phyloP scores from a whole-genome alignment of 192 early-diverging fungal genomes.

The Anaeromyces robustus region DNA sequence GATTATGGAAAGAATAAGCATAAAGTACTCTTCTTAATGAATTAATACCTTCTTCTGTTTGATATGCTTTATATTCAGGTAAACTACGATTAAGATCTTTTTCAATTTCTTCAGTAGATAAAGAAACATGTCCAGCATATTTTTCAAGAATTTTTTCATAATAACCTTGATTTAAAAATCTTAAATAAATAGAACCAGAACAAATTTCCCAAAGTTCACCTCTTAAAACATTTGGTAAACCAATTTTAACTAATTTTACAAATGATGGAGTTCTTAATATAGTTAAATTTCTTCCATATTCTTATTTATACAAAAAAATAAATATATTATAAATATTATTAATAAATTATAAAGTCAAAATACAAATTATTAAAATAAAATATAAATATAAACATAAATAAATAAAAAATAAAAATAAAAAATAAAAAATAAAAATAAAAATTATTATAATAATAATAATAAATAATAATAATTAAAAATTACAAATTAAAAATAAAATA shows the following conservation, averaged over 20 bases:
- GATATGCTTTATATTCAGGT: conserved; percentile 88
- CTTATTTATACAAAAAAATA: conserved; percentile 3
- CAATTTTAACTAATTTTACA: conserved; percentile 75
- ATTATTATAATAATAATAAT: no score
- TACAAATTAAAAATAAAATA: neutral
- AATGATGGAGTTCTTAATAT: conserved; percentile 64
- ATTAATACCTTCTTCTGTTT: conserved; percentile 77
- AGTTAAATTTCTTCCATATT: conserved; percentile 80
- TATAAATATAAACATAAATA: neutral
- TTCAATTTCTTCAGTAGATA: conserved; percentile 85
- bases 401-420: neutral
- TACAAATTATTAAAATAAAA: neutral
- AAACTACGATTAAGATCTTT: conserved; percentile 87
- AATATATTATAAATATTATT: no score
- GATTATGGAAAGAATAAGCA: conserved; percentile 53
- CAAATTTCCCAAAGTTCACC: conserved; percentile 91
- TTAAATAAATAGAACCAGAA: conserved; percentile 71
- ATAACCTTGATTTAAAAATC: conserved; percentile 53
- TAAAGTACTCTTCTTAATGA: conserved; percentile 83
- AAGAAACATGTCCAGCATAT: conserved; percentile 51
- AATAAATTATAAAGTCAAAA: neutral
- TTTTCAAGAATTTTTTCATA: conserved; percentile 58
- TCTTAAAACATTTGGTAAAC: conserved; percentile 69
- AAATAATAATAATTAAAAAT: conserved; percentile 3
- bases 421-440: no score